Base-by-base conservation (phyloP, 169 alveolate species). In the Cyclospora cayetanensis region DNA sequence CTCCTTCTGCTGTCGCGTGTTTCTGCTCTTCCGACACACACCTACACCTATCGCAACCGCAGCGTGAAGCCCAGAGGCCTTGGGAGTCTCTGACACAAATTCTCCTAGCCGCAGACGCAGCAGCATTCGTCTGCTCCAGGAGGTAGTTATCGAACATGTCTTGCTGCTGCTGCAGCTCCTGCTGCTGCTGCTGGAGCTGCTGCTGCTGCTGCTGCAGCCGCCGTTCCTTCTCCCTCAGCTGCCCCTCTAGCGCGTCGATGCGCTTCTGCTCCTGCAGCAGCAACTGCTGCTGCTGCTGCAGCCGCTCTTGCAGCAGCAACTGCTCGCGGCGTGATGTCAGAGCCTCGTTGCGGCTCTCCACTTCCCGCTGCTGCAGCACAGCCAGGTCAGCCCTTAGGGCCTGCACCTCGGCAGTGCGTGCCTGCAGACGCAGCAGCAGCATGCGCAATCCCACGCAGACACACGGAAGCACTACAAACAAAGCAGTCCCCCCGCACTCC, bases 81-180 rank as follows among this genome's bases (percentile, higher is more conserved):
- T 74, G 85, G 22, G 85, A 74, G 22, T 74, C 85, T 5, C 42
- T 15, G 5, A 74, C n/a, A n/a, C 85, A 74, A 0, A 74, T 74
- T 20, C 63, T n/a, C 7, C 85, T 4, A n/a, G 65, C 85, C n/a
- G 85, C 85, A n/a, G 85, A 20, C 37, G 85, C 85, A 39, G 85
- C 85, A 37, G 85, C 85, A 39, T 55, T 63, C n/a, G 85, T 74
- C 42, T 74, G 85, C 37, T 74, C 85, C 20, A 74, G 85, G 5
- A 74, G 85, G 20, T 74, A 74, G 15, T 55, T 35, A 41, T 74
- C 85, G 9, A 74, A 74, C 65, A 25, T 25, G 15, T 74, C 85
- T 25, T 74, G 85, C 85, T 74, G 85, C 85, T 74, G 85, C 65
- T 42, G 85, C 85, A 74, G 85, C 85, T 74, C 85, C 85, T 74